Base-by-base conservation (phyloP, 805 yeast species). In the Candida vaughaniae region DNA sequence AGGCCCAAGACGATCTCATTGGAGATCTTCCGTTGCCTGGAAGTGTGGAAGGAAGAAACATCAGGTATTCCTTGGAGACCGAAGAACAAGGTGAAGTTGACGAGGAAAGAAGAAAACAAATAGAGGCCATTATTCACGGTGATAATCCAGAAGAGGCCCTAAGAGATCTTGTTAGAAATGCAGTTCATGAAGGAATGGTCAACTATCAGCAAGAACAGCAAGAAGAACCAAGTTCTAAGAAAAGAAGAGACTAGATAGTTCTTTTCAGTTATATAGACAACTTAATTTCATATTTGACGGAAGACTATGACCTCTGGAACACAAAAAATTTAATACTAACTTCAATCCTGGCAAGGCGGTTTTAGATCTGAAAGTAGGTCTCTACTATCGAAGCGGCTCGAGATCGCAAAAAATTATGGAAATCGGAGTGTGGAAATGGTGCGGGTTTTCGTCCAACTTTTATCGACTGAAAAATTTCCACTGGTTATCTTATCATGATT, bases 111-210 rank as follows among this genome's bases (percentile, higher is more conserved):
- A 73, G 93, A 47, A 65, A 68, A 47, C 69, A 75, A 52, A 65
- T 91, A 16, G 85, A 84, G 51, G 76, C 72, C 26, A 87, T 91
- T 16, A 73, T 89, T 45, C 73, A 78, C 45, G 80, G 95, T 38
- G 95, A 82, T 4, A 82, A 87, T 51, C 87, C 91, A 3, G 95
- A 89, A 55, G 86, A 78, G 45, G 84, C 79, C 19, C 66, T 90
- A 30, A 78, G 83, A 51, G 78, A 78, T 28, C 76, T 83, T 48
- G 78, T 90, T 22, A 66, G 77, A 46, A 76, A 75, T 10, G 80
- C 84, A 8, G 81, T 90, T 4, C 75, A 80, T 29, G 73, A 76
- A 33, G 82, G 82, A 33, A 56, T 77, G 56, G 46, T 55, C 12
- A 48, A 58, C 27, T 60, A 50, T 46, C 45, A 47, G 25, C 50